A percentile compares a stretch with the other conserved stretches of the same genome.
Evolutionary conservation across 805 yeast genomes (phyloP).

Genomic region (Candida pini): DNA sequence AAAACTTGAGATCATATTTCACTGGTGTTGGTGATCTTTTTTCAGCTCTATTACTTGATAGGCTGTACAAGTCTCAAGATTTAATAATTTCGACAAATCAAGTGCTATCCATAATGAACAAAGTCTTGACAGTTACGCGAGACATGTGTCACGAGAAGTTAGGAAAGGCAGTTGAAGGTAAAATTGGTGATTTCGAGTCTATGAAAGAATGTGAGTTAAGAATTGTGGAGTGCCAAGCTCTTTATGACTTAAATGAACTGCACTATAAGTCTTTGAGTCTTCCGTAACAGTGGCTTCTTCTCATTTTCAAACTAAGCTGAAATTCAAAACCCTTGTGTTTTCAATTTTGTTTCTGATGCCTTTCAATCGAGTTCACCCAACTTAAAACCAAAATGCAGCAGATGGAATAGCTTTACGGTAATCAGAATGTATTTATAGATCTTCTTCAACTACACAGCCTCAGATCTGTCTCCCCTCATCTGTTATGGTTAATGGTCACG

Average conservation of each 20-base stretch:
- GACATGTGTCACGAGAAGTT: slow-evolving; percentile 30
- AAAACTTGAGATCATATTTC: slow-evolving; percentile 71
- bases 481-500: too few species aligned
- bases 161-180: slow-evolving; percentile 38
- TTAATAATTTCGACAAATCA: slow-evolving; percentile 41
- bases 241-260: slow-evolving; percentile 13
- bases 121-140: slow-evolving; percentile 45
- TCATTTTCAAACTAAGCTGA: too few species aligned
- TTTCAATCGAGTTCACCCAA: too few species aligned
- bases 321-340: too few species aligned
- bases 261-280: slow-evolving; percentile 7
- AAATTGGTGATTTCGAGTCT: slow-evolving; percentile 48
- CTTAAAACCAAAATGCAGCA: too few species aligned
- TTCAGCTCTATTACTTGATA: slow-evolving; percentile 70
- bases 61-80: slow-evolving; percentile 33
- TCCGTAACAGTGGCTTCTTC: too few species aligned
- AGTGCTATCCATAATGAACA: slow-evolving; percentile 50
- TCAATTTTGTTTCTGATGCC: too few species aligned
- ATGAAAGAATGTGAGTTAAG: slow-evolving; percentile 73
- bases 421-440: too few species aligned
- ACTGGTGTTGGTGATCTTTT: slow-evolving; percentile 95
- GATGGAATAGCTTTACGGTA: too few species aligned
- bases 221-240: slow-evolving; percentile 53
- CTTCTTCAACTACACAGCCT: slow-evolving; percentile 2
- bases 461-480: not conserved